These are phyloP conservation scores for Sarocladium oryzae DNA, from an alignment of 2,329 filamentous ascomycete genomes.

Conservation along the genomic window DNA sequence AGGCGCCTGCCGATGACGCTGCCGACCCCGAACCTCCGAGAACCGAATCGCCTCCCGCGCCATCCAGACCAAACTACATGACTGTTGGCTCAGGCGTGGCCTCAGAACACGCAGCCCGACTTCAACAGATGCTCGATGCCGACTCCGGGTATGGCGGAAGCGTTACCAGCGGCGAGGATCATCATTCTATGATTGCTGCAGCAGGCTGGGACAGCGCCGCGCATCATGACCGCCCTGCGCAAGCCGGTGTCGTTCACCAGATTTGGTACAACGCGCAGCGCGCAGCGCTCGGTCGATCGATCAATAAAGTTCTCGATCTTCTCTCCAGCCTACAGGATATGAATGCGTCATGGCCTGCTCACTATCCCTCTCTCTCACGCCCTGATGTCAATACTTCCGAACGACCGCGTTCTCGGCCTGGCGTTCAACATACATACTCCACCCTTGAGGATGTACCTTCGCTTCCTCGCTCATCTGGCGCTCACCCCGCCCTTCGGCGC, in stretches of 20 bases:
- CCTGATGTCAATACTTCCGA: conserved; percentile 38
- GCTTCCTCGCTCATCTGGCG: conserved; percentile 28
- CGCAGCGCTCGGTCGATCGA: conserved; percentile 77
- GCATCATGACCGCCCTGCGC: conserved; percentile 33
- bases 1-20: conserved; percentile 30
- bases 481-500: conserved; percentile 52
- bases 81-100: conserved; percentile 78
- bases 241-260: conserved; percentile 83
- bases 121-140: conserved; percentile 74
- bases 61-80: conserved; percentile 62
- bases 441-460: conserved; percentile 41
- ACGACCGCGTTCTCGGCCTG: conserved; percentile 51
- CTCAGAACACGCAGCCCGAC: conserved; percentile 71
- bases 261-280: conserved; percentile 93
- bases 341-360: conserved; percentile 88
- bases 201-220: conserved; percentile 40
- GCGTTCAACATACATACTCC: conserved; percentile 55
- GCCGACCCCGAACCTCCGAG: conserved; percentile 20
- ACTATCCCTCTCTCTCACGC: conserved; percentile 81
- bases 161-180: conserved; percentile 53
- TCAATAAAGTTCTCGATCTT: conserved; percentile 78
- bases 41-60: conserved; percentile 19
- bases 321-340: conserved; percentile 78
- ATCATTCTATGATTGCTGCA: conserved; percentile 37
- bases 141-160: conserved; percentile 93